phyloP scores from a whole-genome alignment of 805 yeast species.

The Saccharomycopsis oosterbeekiorum region DNA sequence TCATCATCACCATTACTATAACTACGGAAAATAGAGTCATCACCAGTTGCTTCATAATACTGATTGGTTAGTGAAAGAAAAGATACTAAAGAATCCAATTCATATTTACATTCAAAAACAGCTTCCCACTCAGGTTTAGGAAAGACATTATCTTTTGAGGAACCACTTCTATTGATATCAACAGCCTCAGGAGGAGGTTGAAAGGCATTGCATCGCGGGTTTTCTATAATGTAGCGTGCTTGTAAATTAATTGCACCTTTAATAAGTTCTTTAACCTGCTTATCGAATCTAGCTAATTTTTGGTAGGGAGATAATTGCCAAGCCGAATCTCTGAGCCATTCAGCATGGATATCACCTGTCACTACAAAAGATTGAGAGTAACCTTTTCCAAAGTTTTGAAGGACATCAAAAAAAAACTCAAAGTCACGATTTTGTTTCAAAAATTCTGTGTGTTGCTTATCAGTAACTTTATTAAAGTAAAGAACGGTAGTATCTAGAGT shows the following conservation, averaged over 20 bases:
- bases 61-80: conserved; percentile 68
- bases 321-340: conserved; percentile 85
- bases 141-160: conserved; percentile 51
- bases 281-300: conserved; percentile 45
- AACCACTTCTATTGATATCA: conserved; percentile 35
- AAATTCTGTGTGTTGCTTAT: background rate
- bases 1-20: conserved; percentile 18
- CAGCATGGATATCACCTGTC: conserved; percentile 91
- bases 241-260: conserved; percentile 78
- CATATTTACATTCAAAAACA: conserved; percentile 87
- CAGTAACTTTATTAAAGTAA: conserved; percentile 40
- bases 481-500: conserved; percentile 80
- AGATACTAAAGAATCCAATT: conserved; percentile 76
- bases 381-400: background rate
- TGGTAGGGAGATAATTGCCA: conserved; percentile 73
- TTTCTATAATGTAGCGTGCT: conserved; percentile 46
- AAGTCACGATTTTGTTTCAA: background rate
- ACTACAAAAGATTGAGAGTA: conserved; percentile 63
- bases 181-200: conserved; percentile 60
- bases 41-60: conserved; percentile 48
- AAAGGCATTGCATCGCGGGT: conserved; percentile 87
- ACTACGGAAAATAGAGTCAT: conserved; percentile 32
- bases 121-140: conserved; percentile 63
- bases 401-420: conserved; percentile 3
- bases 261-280: conserved; percentile 39